Base-by-base conservation (phyloP, 1,284 basidiomycete species). In the Malassezia dermatis region DNA sequence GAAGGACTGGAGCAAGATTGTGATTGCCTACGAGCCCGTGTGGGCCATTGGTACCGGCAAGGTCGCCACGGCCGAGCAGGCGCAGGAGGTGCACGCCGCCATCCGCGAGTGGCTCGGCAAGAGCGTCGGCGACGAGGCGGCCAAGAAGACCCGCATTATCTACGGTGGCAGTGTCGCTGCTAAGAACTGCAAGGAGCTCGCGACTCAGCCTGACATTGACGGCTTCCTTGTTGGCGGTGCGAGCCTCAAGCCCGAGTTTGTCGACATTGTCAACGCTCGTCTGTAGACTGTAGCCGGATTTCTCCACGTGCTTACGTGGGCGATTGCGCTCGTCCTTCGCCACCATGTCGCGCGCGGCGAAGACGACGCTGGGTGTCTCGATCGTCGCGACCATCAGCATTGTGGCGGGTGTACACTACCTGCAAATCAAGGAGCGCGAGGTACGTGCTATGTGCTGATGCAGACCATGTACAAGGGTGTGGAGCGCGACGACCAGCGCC, bases 221-320 rank as follows among this genome's bases (percentile, higher is more conserved):
- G 93, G 93, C n/a, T 96, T 96, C 85, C 84, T 98, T 62, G 94
- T 98, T 34, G 94, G 94, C 37, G 93, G 93, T 27, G 93, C 94
- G 32, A 93, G 89, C 37, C 81, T 99, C 77, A 98, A 98, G 80
- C 91, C 93, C 58, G 91, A 95, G 59, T 75, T 75, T 35, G 68
- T 73, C 34, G 73, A 95, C 61, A 95, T 96, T 75, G 83, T 90
- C 81, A 93, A 93, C 75, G 80, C 83, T 21, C 60, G 62, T 34
- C 55, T 65, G 41, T 63, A 54, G 46, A 26, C 24, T 4, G 28
- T 35, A 13, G 26, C n/a, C 21, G 26, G 8, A 21, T 13, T 28
- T 8, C 27, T 27, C 27, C 41, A 43, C 41, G 41, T 43, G 24
- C 41, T 43, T 43, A 27, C 23, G 23, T 43, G 24, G 15, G 6